Conservation (phyloP, 495 filamentous ascomycete genomes). For the Penicillium psychrofluorescens region DNA sequence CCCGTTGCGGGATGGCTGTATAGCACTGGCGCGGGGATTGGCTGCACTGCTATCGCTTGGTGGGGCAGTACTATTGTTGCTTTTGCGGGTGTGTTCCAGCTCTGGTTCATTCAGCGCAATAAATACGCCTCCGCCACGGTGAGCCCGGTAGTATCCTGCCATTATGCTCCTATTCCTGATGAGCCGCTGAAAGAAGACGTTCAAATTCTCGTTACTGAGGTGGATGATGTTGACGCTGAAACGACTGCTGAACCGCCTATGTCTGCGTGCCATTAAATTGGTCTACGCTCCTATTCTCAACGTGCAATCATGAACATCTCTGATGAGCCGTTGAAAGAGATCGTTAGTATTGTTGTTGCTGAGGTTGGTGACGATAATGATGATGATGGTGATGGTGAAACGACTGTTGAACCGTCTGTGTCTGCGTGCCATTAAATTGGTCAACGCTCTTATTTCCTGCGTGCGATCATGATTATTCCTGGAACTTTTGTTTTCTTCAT, state of each 20-base stretch:
- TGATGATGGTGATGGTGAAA: too few relatives aligned
- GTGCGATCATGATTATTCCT: too few relatives aligned
- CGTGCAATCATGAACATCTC: too few relatives aligned
- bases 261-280: too few relatives aligned
- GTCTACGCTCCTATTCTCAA: too few relatives aligned
- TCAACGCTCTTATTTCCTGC: too few relatives aligned
- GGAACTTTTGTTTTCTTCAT: too few relatives aligned
- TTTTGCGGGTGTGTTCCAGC: slow-evolving; percentile 58
- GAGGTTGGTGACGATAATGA: slow-evolving; percentile 1
- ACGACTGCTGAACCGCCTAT: too few relatives aligned
- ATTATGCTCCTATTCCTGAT: slow-evolving; percentile 15
- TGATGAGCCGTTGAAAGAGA: slow-evolving; percentile 18
- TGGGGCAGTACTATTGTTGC: slow-evolving; percentile 69
- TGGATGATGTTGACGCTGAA: too few relatives aligned
- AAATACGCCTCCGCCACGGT: slow-evolving; percentile 33
- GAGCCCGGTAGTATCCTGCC: slow-evolving; percentile 22
- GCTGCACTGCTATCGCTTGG: slow-evolving; percentile 73
- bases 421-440: too few relatives aligned
- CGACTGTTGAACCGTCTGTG: too few relatives aligned
- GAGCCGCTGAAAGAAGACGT: slow-evolving; percentile 23
- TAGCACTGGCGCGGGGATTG: slow-evolving; percentile 54
- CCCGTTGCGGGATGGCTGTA: slow-evolving; percentile 72
- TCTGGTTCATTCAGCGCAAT: slow-evolving; percentile 54
- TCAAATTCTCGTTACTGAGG: slow-evolving; percentile 31
- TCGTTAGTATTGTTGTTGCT: slow-evolving; percentile 32